Evolutionary conservation across 2,329 filamentous ascomycete species (phyloP).

Genomic region (Helotiales sp.): DNA sequence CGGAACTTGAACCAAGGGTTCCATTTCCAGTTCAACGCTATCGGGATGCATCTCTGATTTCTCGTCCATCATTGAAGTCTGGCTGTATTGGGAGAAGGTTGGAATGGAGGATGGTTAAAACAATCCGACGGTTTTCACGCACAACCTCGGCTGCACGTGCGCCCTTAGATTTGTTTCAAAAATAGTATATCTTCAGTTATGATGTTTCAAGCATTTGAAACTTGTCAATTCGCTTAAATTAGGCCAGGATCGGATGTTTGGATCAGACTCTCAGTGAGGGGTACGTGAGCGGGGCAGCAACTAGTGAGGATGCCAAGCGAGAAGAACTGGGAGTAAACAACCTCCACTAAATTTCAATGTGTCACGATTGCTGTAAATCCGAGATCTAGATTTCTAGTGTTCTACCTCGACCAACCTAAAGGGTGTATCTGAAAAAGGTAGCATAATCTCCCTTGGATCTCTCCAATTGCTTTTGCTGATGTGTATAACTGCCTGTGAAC

Average conservation of each 20-base stretch:
- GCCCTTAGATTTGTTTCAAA: slow-evolving; percentile 5
- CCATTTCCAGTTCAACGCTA: slow-evolving; percentile 10
- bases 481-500: slow-evolving; percentile 13
- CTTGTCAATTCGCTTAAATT: not conserved
- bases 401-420: not conserved
- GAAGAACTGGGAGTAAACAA: not conserved
- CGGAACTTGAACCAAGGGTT: not conserved
- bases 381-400: too few species aligned
- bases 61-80: not conserved
- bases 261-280: too few species aligned
- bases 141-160: slow-evolving; percentile 8
- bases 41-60: slow-evolving; percentile 15
- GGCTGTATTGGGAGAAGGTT: not conserved
- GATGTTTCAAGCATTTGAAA: slow-evolving; percentile 8
- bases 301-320: not conserved
- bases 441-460: slow-evolving; percentile 18
- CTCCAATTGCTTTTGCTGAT: slow-evolving; percentile 12
- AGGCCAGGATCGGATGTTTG: not conserved
- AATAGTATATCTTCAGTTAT: not conserved
- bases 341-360: too few species aligned
- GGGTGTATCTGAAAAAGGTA: slow-evolving; percentile 18
- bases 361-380: too few species aligned
- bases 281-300: too few species aligned
- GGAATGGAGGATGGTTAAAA: not conserved
- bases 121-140: not conserved